A percentile compares a stretch with the other conserved stretches of the same genome.
phyloP scores from a whole-genome alignment of 176 grass and related monocot species.

The Cenchrus americanus region DNA sequence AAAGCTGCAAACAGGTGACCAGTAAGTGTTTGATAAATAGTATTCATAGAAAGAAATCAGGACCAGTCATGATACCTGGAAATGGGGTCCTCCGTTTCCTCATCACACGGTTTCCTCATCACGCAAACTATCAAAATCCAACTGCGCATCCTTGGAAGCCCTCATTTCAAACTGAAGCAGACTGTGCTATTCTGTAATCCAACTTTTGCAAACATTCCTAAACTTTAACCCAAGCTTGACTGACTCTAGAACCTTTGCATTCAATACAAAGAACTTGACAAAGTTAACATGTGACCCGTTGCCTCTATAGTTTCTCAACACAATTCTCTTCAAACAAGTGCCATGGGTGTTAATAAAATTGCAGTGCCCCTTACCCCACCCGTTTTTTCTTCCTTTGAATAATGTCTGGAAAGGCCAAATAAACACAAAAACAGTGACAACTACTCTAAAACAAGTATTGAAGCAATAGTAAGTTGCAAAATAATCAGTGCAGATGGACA shows the following conservation, averaged over 20 bases:
- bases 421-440: background rate
- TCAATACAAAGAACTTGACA: background rate
- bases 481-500: background rate
- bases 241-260: background rate
- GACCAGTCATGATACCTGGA: background rate
- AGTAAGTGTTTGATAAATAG: background rate
- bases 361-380: background rate
- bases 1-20: background rate
- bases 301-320: background rate
- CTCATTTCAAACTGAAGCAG: background rate
- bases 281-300: background rate
- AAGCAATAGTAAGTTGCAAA: background rate
- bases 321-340: background rate
- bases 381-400: background rate
- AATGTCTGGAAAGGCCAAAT: background rate
- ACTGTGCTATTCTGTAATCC: background rate
- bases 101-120: background rate
- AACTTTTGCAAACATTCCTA: background rate
- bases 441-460: background rate
- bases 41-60: background rate
- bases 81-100: background rate
- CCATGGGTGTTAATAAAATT: background rate
- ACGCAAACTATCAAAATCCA: background rate
- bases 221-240: background rate
- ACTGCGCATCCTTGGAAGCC: background rate